Base-by-base conservation (phyloP, 495 filamentous ascomycete species). In the Elasticomyces elasticus region DNA sequence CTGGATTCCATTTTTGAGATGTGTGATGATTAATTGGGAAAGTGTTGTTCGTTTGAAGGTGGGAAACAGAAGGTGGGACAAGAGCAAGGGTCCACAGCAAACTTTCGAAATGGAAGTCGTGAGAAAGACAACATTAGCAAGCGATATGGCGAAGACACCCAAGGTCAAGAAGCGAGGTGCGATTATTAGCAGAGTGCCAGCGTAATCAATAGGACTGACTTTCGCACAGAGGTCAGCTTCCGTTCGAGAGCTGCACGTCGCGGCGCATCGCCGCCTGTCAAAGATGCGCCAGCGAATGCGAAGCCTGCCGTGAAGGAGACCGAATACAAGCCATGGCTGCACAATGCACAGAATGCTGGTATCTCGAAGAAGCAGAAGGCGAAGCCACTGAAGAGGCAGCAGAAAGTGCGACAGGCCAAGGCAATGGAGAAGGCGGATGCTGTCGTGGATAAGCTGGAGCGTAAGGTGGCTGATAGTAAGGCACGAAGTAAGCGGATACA, bases 381-480 rank as follows among this genome's bases (percentile, higher is more conserved):
- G 20, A 76, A 80, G 53, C 71, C 71, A 3, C 51, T 85, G 55
- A 82, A 80, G 49, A 74, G 76, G 59, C 79, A 80, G 51, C 85
- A 88, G 57, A 76, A 79, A 10, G 65, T 76, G 63, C 73, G 88
- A 43, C 78, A 85, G 27, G 79, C 87, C 62, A 85, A 82, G 69
- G 81, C 72, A 24, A 73, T 89, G 60, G 86, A 90, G 63, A 76
- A 80, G 54, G 89, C 86, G 30, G 85, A 85, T 59, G 75, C 75
- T 6, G 71, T 84, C 60, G 70, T 81, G 66, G 86, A 88, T 62
- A 82, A 82, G 63, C 73, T 79, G 49, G 79, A 83, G 64, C 74
- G 71, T 49, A 94, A 90, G 65, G 72, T 86, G 41, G 71, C 78
- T 50, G 80, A 80, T 63, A 89, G 84, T 68, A 71, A 79, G 58